phyloP scores from a whole-genome alignment of 1,139 yeast species.

The Hanseniaspora uvarum region DNA sequence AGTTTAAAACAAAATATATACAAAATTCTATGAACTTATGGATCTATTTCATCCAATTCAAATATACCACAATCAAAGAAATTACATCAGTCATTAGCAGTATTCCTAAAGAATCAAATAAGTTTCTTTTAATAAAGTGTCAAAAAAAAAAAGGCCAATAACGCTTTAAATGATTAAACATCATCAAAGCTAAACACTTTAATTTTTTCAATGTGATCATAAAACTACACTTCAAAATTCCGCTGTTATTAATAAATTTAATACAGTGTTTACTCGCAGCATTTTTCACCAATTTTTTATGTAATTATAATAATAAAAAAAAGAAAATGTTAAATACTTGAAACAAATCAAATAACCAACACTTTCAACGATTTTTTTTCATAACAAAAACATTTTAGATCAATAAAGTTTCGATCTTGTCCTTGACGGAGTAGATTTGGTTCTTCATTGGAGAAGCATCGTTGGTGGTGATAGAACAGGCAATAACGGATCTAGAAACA shows the following conservation, averaged over 20 bases:
- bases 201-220: not conserved
- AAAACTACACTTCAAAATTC: constrained; percentile 1
- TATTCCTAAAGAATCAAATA: not conserved
- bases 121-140: not conserved
- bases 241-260: not conserved
- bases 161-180: not conserved
- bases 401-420: constrained; percentile 95
- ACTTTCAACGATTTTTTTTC: not conserved
- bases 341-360: too few species aligned
- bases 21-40: not conserved
- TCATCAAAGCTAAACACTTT: not conserved
- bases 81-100: not conserved
- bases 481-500: constrained; percentile 97
- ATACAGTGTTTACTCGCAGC: not conserved
- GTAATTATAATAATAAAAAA: not conserved
- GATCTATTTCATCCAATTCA: not conserved
- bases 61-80: not conserved
- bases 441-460: constrained; percentile 96
- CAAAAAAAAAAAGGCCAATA: not conserved
- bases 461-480: constrained; percentile 96
- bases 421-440: constrained; percentile 96
- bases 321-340: not conserved
- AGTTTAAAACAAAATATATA: not conserved
- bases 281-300: not conserved
- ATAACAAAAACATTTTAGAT: constrained; percentile 40